These are phyloP conservation scores for Aspergillus bombycis DNA, from an alignment of 2,329 filamentous ascomycete genomes.

Conservation along the genomic window DNA sequence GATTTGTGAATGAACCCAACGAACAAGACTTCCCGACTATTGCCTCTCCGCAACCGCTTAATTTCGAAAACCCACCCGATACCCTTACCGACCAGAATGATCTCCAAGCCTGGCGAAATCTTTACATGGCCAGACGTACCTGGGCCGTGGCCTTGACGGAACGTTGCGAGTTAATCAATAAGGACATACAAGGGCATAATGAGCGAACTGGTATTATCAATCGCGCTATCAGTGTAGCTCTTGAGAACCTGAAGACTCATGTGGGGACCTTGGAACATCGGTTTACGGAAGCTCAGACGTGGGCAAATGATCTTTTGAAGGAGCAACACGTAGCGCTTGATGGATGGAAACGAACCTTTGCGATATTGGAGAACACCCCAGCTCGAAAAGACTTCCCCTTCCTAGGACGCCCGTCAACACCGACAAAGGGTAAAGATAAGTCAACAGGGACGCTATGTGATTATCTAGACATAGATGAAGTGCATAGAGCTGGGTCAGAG, in stretches of 20 bases:
- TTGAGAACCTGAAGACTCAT: constrained; percentile 68
- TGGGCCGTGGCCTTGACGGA: constrained; percentile 77
- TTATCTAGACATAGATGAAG: constrained; percentile 73
- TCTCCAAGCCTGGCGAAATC: constrained; percentile 81
- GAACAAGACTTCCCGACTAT: constrained; percentile 55
- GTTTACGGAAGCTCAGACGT: constrained; percentile 50
- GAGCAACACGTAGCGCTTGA: constrained; percentile 49
- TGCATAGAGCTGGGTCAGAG: constrained; percentile 71
- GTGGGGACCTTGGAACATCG: constrained; percentile 49
- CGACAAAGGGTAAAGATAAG: constrained; percentile 47
- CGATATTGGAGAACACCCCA: constrained; percentile 44
- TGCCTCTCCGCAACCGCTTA: constrained; percentile 60
- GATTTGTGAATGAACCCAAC: constrained; percentile 58
- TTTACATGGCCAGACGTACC: constrained; percentile 77
- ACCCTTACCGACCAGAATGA: constrained; percentile 78
- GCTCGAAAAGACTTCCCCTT: constrained; percentile 49
- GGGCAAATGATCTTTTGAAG: constrained; percentile 49
- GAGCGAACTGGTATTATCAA: constrained; percentile 60
- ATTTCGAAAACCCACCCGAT: constrained; percentile 71
- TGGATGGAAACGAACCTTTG: constrained; percentile 45
- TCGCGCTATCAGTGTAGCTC: constrained; percentile 78
- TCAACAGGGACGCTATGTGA: constrained; percentile 67
- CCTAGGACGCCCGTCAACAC: constrained; percentile 44
- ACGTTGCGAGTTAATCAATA: constrained; percentile 68
- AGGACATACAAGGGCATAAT: constrained; percentile 59